phyloP scores from a whole-genome alignment of 371 early-diverging fungal species.

The Batkoa obscura region DNA sequence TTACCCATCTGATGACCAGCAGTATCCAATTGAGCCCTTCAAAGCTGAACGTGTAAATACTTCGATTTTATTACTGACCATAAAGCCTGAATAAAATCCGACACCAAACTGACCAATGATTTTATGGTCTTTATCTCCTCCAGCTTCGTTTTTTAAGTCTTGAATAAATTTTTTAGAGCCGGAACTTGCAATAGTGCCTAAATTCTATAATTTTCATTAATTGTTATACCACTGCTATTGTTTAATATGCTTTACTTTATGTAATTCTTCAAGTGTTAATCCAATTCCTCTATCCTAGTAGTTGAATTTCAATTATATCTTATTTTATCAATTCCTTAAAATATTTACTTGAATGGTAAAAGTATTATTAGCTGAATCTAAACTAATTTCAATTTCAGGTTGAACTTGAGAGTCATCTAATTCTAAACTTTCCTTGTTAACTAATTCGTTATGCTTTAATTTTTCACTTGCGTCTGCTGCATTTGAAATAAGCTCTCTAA shows the following conservation, averaged over 20 bases:
- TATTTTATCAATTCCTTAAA: not conserved
- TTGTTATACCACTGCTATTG: not conserved
- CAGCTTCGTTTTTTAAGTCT: constrained; percentile 33
- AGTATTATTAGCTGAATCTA: constrained; percentile 48
- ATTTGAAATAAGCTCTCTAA: constrained; percentile 92
- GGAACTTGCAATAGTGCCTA: constrained; percentile 95
- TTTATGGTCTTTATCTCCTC: constrained; percentile 33
- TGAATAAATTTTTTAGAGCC: constrained; percentile 81
- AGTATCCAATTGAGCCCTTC: constrained; percentile 47
- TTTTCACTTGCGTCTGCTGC: constrained; percentile 98
- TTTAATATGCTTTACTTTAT: constrained; percentile 6
- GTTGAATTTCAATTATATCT: not conserved
- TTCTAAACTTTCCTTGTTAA: constrained; percentile 15
- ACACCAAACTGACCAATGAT: constrained; percentile 99
- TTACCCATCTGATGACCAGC: constrained; percentile 66
- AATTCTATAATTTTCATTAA: constrained; percentile 28
- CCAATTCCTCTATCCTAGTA: constrained; percentile 88
- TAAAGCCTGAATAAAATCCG: constrained; percentile 73
- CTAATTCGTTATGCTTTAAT: constrained; percentile 58
- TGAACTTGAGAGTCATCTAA: constrained; percentile 35
- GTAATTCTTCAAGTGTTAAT: constrained; percentile 87
- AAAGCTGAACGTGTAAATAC: constrained; percentile 59
- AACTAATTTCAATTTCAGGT: constrained; percentile 58
- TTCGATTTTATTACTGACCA: constrained; percentile 67
- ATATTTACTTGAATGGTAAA: constrained; percentile 47